Base-by-base conservation (phyloP, 2,329 filamentous ascomycete species). In the Phaeomoniella chlamydospora region DNA sequence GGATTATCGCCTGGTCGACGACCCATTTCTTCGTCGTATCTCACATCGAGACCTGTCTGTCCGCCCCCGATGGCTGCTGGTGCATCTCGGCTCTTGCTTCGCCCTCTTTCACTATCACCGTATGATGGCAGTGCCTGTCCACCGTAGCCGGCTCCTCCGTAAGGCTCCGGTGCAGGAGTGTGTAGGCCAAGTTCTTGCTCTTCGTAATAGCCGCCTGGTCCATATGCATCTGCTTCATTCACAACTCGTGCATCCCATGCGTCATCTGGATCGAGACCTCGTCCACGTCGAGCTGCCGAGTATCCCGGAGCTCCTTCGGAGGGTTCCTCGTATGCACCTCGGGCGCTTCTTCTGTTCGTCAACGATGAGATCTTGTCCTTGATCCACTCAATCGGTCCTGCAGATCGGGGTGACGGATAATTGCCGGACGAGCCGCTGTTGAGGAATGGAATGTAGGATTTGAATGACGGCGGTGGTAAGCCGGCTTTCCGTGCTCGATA, bases 201-300 rank as follows among this genome's bases (percentile, higher is more conserved):
- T 53, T 88, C 83, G 50, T 83, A 79, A 55, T 83, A 83, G 2
- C 69, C 69, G 15, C 64, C 64, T 2, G 62, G 59, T 10, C 58
- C 61, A 31, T 49, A 49, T 15, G 43, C 38, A 29, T 49, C 46
- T 12, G 33, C 37, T 50, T 80, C 76, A 13, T 77, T 73, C 55
- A 87, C 82, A 3, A 92, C 82, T 40, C 81, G 67, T 43, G 81
- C 61, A 59, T 90, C 83, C 85, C 85, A 93, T 2, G 83, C 82
- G 50, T 87, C 82, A 52, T 92, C 84, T 1, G 81, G 81, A 49
- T 90, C 84, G 53, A 80, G 77, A 15, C 74, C 74, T 37, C 71
- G 58, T 37, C 67, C 64, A 37, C 63, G 60, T 32, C 61, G 59
- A 29, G 50, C 43, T 31, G 33, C 29, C 29, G 48, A 47, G 39